Conservation (phyloP, 2,329 filamentous ascomycete species). For the Cladosporium sp. region DNA sequence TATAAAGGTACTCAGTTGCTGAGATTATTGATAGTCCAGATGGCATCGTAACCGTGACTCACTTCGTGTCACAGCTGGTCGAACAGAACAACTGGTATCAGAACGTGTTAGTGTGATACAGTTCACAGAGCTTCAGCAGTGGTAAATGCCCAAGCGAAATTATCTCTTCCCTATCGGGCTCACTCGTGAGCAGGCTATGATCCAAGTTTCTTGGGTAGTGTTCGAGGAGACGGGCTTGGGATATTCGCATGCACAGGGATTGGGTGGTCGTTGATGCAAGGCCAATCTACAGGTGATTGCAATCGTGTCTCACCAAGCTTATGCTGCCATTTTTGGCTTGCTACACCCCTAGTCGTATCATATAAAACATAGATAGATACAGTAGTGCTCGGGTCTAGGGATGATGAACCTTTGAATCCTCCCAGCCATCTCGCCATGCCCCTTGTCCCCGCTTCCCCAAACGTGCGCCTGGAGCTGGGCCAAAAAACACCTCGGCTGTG, state of each 20-base stretch:
- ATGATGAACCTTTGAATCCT: not conserved
- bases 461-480: not conserved
- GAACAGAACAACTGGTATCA: not conserved
- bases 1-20: not conserved
- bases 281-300: not conserved
- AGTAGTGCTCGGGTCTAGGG: not conserved
- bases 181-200: not conserved
- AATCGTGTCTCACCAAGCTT: not conserved
- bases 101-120: not conserved
- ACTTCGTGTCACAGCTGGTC: not conserved
- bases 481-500: conserved; percentile 17
- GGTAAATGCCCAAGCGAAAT: not conserved
- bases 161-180: not conserved
- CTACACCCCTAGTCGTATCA: not conserved
- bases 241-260: not conserved
- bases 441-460: not conserved
- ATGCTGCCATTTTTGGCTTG: not conserved
- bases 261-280: not conserved
- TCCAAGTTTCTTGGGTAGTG: too few species aligned
- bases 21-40: not conserved
- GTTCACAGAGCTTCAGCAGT: not conserved
- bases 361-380: not conserved
- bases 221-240: not conserved
- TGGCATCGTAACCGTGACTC: not conserved
- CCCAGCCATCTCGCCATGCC: not conserved